Percentiles rank a stretch among this genome's conserved stretches.
Conservation (phyloP, 768 basidiomycete genomes). For the Lactifluus subvellereus region DNA sequence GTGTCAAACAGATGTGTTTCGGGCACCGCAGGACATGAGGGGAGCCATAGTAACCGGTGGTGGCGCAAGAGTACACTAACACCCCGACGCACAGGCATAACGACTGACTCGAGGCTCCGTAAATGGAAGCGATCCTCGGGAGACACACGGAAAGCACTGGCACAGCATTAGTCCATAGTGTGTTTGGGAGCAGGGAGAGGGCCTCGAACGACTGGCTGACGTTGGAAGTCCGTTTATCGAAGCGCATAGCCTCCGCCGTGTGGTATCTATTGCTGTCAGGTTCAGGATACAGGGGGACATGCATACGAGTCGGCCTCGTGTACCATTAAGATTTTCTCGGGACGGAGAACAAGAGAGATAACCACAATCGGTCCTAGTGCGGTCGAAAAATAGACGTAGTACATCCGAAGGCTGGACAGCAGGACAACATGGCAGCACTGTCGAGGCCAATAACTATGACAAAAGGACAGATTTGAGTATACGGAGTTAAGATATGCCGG, state of each 20-base stretch:
- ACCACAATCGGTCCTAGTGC: not conserved
- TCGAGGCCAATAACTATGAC: not conserved
- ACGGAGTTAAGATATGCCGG: conserved; percentile 10
- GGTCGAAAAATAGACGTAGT: not conserved
- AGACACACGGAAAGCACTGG: conserved; percentile 11
- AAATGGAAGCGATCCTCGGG: not conserved
- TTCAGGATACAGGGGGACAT: not conserved
- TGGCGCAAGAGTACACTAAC: not conserved
- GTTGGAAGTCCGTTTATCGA: not conserved
- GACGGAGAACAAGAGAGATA: not conserved
- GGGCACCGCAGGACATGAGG: conserved; percentile 3
- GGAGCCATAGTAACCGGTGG: conserved; percentile 4
- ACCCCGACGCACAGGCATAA: not conserved
- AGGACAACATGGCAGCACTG: not conserved
- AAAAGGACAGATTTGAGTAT: not conserved
- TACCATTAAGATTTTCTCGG: not conserved
- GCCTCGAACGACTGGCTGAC: not conserved
- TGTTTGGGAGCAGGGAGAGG: not conserved
- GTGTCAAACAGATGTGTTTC: not conserved
- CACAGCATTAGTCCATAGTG: conserved; percentile 2
- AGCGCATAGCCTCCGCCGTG: not conserved
- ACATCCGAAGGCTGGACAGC: too few relatives aligned
- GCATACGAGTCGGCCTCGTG: conserved; percentile 1
- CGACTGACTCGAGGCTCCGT: not conserved
- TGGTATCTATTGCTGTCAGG: not conserved